Conservation (phyloP, 2,329 filamentous ascomycete genomes). For the Ophiosphaerella narmari region DNA sequence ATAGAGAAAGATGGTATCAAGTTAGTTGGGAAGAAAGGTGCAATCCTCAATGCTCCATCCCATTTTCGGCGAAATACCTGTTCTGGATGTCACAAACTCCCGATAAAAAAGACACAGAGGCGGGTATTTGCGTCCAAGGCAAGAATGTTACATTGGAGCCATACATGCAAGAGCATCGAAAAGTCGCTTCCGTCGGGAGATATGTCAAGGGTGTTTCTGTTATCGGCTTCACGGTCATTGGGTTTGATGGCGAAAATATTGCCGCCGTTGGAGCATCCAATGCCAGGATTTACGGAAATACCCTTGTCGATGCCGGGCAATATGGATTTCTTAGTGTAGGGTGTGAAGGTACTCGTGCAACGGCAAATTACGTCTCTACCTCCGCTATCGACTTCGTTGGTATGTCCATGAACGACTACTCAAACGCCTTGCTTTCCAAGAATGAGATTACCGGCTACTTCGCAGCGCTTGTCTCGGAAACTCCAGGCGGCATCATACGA, state of each 20-base stretch:
- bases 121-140: slow-evolving; percentile 46
- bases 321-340: slow-evolving; percentile 48
- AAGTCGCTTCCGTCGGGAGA: slow-evolving; percentile 28
- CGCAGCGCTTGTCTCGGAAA: slow-evolving; percentile 20
- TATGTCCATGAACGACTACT: slow-evolving; percentile 35
- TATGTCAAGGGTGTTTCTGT: slow-evolving; percentile 39
- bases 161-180: slow-evolving; percentile 39
- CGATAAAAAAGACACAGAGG: slow-evolving; percentile 25
- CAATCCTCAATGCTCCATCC: slow-evolving; percentile 30
- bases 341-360: slow-evolving; percentile 21
- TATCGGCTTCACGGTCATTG: slow-evolving; percentile 39
- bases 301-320: slow-evolving; percentile 25
- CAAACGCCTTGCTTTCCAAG: neutral
- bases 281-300: slow-evolving; percentile 32
- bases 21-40: slow-evolving; percentile 33
- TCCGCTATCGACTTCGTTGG: slow-evolving; percentile 41
- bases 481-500: slow-evolving; percentile 30
- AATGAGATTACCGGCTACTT: slow-evolving; percentile 4
- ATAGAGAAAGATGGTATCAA: slow-evolving; percentile 44
- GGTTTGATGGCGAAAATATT: slow-evolving; percentile 45
- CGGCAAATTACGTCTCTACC: slow-evolving; percentile 32
- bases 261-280: slow-evolving; percentile 43
- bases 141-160: slow-evolving; percentile 24
- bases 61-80: slow-evolving; percentile 34
- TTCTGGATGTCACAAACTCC: slow-evolving; percentile 27